Evolutionary conservation across 345 rosid genomes (phyloP), one percentile per base, ranked within the genome.

Genomic region (Zanthoxylum bungeanum): DNA sequence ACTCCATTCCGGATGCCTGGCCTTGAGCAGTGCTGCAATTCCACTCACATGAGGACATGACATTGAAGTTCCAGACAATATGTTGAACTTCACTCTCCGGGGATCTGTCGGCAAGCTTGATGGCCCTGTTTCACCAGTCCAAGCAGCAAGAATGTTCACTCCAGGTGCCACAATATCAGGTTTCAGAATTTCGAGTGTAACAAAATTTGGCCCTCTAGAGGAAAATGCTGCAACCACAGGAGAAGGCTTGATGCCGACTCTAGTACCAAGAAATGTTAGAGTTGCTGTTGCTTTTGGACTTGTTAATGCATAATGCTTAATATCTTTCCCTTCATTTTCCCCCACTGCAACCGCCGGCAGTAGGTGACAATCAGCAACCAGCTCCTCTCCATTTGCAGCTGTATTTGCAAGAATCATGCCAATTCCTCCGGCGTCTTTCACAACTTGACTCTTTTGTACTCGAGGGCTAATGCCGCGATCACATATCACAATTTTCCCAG

Each of bases 41-140:
- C 98, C 98, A 40, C 98, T 91, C 59, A 93, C 97, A 72, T 93
- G 98, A 25, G 98, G 97, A 70, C 98, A 93, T 1, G 98, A 90
- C 97, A 93, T 91, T 22, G 98, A 93, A 72, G 98, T 93, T 57
- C 97, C 98, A 0, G 98, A 93, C 30, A 91, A 76, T 36, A 93
- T 88, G 46, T 91, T 93, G 87, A 93, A 93, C 65, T 83, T 84
- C 37, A 86, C 91, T 31, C 89, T 79, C 49, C 97, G 81, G 36
- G 2, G 74, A 76, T 93, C 98, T 0, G 93, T 83, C 16, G 89
- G 74, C 39, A 93, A 86, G 75, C 91, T 87, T 66, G 98, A 91
- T 24, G 97, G 97, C 0, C 91, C 93, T 37, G 72, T 66, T 27
- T 80, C 88, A 12, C 94, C 94, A 0, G 75, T 76, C 93, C 96